Conservation (phyloP, 306 rosid genomes). For the Prunus davidiana region DNA sequence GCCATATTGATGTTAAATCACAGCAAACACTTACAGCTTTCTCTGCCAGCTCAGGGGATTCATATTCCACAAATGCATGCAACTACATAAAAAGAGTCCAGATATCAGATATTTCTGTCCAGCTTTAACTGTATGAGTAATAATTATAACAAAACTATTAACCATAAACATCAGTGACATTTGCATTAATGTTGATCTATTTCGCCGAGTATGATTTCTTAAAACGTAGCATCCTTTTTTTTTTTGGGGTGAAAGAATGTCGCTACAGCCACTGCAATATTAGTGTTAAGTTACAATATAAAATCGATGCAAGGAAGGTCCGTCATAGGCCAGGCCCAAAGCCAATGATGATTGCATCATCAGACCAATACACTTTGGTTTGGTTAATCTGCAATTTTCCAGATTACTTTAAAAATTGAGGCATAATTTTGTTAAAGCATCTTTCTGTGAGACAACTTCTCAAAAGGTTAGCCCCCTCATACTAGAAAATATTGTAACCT, state of each 20-base stretch:
- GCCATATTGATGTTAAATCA: slow-evolving; percentile 16
- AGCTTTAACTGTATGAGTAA: background rate
- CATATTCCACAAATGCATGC: slow-evolving; percentile 99
- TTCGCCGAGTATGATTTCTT: background rate
- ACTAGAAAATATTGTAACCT: background rate
- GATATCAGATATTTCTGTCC: slow-evolving; percentile 29
- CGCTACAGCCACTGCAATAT: background rate
- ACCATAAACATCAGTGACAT: background rate
- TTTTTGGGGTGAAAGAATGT: background rate
- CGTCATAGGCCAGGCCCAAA: background rate
- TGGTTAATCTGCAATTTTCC: background rate
- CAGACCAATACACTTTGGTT: background rate
- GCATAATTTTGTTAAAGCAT: too few relatives aligned
- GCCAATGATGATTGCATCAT: background rate
- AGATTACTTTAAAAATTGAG: background rate
- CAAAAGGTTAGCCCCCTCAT: background rate
- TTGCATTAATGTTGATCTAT: background rate
- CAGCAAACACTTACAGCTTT: slow-evolving; percentile 73
- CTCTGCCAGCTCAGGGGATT: slow-evolving; percentile 90
- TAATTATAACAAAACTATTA: background rate
- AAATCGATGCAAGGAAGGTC: background rate
- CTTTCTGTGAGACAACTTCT: background rate
- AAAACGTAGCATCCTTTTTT: background rate
- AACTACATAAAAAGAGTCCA: slow-evolving; percentile 43
- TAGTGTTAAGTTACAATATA: background rate